Percentiles rank a stretch among this genome's conserved stretches.
Evolutionary conservation across 2,329 filamentous ascomycete species (phyloP).

Genomic region (Paraphaeosphaeria minitans): DNA sequence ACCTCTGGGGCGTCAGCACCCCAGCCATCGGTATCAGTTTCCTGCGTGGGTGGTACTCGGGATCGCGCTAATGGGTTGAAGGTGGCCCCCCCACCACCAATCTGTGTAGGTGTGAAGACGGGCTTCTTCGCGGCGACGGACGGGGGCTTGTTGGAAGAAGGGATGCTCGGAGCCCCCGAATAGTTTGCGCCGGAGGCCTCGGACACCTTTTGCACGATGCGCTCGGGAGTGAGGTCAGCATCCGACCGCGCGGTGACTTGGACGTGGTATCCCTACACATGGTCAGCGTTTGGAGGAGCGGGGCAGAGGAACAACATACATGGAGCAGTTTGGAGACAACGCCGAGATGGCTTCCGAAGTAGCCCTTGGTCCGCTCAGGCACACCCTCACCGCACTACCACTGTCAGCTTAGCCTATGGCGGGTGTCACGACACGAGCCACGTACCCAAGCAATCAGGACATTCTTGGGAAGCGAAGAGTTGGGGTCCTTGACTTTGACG

Average conservation of each 20-base stretch:
- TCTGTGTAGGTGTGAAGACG: conserved; percentile 80
- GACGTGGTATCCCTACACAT: conserved; percentile 80
- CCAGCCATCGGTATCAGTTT: conserved; percentile 87
- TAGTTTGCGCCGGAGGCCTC: conserved; percentile 97
- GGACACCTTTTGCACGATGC: conserved; percentile 89
- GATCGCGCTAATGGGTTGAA: conserved; percentile 75
- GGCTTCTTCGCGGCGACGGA: conserved; percentile 86
- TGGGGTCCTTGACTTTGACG: conserved; percentile 94
- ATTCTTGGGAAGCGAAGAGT: conserved; percentile 85
- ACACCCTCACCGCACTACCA: conserved; percentile 87
- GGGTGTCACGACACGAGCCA: neutral
- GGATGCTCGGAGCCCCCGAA: conserved; percentile 66
- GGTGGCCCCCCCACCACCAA: conserved; percentile 57
- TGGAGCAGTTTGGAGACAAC: conserved; percentile 91
- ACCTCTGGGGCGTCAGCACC: conserved; percentile 91
- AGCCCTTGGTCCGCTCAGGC: conserved; percentile 97
- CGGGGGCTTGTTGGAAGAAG: conserved; percentile 61
- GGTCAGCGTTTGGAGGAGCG: conserved; percentile 24
- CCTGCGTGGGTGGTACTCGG: conserved; percentile 59
- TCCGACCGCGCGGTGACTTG: conserved; percentile 96
- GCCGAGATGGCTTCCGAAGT: conserved; percentile 93
- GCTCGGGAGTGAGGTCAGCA: conserved; percentile 82
- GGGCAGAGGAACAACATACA: conserved; percentile 51
- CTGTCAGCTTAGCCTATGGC: conserved; percentile 9
- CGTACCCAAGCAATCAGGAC: conserved; percentile 85